These are phyloP conservation scores for Acanthochlamys bracteata DNA, from an alignment of 106 monocot genomes.

Conservation along the genomic window DNA sequence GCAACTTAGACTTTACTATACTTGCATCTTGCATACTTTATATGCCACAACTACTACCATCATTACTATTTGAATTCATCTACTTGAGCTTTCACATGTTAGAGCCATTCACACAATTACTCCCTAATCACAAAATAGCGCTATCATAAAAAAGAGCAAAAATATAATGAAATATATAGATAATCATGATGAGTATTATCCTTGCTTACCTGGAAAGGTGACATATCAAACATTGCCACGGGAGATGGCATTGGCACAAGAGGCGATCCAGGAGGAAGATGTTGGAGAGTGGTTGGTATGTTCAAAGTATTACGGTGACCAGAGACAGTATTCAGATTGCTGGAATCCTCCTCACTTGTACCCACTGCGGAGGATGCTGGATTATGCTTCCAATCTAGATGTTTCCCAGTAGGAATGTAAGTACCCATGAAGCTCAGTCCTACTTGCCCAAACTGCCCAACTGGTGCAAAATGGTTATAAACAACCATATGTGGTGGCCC, in stretches of 20 bases:
- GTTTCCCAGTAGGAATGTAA: constrained; percentile 79
- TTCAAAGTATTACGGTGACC: constrained; percentile 29
- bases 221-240: constrained; percentile 73
- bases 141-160: background rate
- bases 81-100: too few species aligned
- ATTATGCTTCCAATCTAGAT: constrained; percentile 83
- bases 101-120: too few species aligned
- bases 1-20: too few species aligned
- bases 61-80: too few species aligned
- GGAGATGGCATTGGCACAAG: constrained; percentile 72
- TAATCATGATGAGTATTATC: background rate
- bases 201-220: constrained; percentile 67
- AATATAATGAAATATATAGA: background rate
- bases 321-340: constrained; percentile 32
- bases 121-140: too few species aligned
- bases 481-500: constrained; percentile 87
- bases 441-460: constrained; percentile 73
- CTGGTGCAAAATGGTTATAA: constrained; percentile 91
- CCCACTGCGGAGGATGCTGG: constrained; percentile 21
- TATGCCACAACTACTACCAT: too few species aligned
- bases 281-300: constrained; percentile 44
- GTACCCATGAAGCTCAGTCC: constrained; percentile 84
- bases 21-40: too few species aligned
- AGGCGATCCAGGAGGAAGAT: constrained; percentile 56
- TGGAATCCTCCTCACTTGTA: constrained; percentile 35